Evolutionary conservation across 2,329 filamentous ascomycete genomes (phyloP), one percentile per base, ranked within the genome.

Genomic region (Colletotrichum liaoningense): DNA sequence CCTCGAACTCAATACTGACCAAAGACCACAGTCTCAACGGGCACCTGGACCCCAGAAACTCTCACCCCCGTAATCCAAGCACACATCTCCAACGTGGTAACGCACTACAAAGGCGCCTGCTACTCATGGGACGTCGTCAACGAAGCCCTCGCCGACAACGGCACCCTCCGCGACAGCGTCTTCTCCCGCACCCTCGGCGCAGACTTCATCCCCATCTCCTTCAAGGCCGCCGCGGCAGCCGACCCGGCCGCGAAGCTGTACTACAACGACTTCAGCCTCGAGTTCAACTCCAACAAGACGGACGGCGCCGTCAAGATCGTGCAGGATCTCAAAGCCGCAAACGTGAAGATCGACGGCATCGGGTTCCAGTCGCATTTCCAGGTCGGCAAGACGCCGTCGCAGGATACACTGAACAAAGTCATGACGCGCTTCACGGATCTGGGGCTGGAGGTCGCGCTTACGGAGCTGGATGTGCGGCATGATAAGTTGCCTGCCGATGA

Each of bases 391-490:
- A 86, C 87, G 69, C 82, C 79, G 52, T 84, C 79, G 38, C 84
- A 85, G 74, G 79, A 82, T 28, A 82, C 85, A 3, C 84, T 85
- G 5, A 83, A 77, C 4, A 87, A 88, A n/a, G 83, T 93, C 70
- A 82, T 86, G 76, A 81, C 83, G 1, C 84, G 92, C n/a, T 90
- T 88, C 42, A 81, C 79, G 11, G 83, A 86, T 2, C 86, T 85
- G 16, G 80, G 84, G 14, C 80, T 80, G 42, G 90, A 93, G 78
- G 87, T 92, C 38, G 91, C 91, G 7, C 86, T 93, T 56, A 93
- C 91, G 2, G 91, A 93, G 83, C 85, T 93, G 24, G 93, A 94
- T 78, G 93, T 94, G 77, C 86, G 87, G 60, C 83, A 84, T n/a
- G 89, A 88, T 2, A 83, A 86, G 22, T 76, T 86, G 3, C 81